Base-by-base conservation (phyloP, 2,329 filamentous ascomycete genomes). In the Penicillium sp. region DNA sequence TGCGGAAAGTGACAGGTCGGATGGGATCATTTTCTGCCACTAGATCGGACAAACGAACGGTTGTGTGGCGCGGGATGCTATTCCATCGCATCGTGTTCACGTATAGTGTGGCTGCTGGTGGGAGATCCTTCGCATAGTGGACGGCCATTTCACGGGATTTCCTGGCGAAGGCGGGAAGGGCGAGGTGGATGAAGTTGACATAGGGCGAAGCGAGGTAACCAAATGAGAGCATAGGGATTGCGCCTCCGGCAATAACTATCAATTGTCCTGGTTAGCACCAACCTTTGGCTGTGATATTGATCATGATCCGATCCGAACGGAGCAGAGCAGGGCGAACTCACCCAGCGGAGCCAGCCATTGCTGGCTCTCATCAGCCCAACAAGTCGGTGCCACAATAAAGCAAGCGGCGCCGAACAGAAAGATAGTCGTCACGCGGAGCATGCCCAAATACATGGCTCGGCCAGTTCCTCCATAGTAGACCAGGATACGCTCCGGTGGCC, bases 401-500 rank as follows among this genome's bases (percentile, higher is more conserved):
- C 78, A 80, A 62, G 89, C 89, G 60, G 88, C 84, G 18, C 79
- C 80, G 49, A 87, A 87, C 32, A 89, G 70, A 54, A 91, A 83
- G 33, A 94, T 79, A 3, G 87, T 86, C 1, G 85, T 85, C 49
- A 93, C 74, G 63, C 91, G 90, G 55, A 89, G 70, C 65, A 85
- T 82, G 42, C 87, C 88, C 39, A 93, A 73, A 59, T 88, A 86
- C 6, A 85, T 83, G 24, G 83, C 87, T 51, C 83, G 80, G 7
- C 80, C 80, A 0, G 84, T 87, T 46, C 90, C 89, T 46, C 85
- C 85, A 72, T 91, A 88, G 70, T 90, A 95, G 55, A 95, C 82
- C 60, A 91, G 79, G 23, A 92, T 68, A 39, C 67, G 66, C 43
- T 75, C 71, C 32, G 71, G 72, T 17, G 68, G 66, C 18, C 67